Evolutionary conservation across 2,329 filamentous ascomycete species (phyloP).

Genomic region (Juglanconis sp.): DNA sequence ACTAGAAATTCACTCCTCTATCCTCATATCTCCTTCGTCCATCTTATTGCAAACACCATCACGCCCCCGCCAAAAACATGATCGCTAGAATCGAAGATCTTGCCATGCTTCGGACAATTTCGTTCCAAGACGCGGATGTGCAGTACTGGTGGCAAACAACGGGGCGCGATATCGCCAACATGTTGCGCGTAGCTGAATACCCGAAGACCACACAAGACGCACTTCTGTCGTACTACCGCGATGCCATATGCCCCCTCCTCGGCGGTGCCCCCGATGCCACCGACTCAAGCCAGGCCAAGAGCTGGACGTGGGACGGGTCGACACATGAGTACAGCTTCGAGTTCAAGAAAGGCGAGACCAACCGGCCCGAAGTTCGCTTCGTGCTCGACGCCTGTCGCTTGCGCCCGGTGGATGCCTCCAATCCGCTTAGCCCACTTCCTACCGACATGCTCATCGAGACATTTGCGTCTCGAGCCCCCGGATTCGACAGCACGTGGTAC

Average conservation of each 20-base stretch:
- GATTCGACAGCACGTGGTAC: not conserved
- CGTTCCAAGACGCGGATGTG: no score
- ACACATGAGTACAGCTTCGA: conserved; percentile 9
- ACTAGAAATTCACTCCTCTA: no score
- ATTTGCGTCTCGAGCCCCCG: not conserved
- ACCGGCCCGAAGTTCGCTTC: conserved; percentile 3
- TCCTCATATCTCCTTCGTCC: no score
- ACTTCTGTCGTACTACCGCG: not conserved
- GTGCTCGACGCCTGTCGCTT: not conserved
- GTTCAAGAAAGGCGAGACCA: conserved; percentile 3
- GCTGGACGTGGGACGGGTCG: conserved; percentile 2
- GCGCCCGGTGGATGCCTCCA: not conserved
- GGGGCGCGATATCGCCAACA: no score
- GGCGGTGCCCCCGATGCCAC: not conserved
- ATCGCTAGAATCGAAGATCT: no score
- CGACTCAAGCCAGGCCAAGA: not conserved
- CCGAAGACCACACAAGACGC: no score
- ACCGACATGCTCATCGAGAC: not conserved
- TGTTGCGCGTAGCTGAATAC: no score
- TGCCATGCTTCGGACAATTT: no score
- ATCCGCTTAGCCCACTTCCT: not conserved
- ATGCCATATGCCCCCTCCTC: conserved; percentile 6
- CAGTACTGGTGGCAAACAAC: no score
- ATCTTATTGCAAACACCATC: no score
- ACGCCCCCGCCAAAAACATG: no score